phyloP scores from a whole-genome alignment of 768 basidiomycete genomes.

The Suillus spraguei region DNA sequence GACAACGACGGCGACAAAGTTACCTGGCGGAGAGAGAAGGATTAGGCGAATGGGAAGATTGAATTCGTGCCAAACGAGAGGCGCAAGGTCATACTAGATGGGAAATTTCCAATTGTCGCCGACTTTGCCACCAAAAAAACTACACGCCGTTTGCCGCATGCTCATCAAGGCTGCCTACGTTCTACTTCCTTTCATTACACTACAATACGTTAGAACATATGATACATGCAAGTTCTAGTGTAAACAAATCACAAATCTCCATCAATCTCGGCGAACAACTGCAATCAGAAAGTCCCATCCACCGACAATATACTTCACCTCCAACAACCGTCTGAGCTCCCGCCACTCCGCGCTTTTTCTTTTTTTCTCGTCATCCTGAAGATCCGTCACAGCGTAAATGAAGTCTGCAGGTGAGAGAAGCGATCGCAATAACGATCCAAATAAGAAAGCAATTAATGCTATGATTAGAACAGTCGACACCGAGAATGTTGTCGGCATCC shows the following conservation, averaged over 20 bases:
- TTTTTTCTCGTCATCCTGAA: slow-evolving; percentile 53
- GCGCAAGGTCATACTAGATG: slow-evolving; percentile 40
- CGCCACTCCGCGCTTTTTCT: slow-evolving; percentile 66
- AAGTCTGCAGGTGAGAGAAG: slow-evolving; percentile 91
- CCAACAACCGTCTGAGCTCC: slow-evolving; percentile 80
- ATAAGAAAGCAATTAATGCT: slow-evolving; percentile 85
- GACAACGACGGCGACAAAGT: slow-evolving; percentile 1
- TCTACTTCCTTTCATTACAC: slow-evolving; percentile 1
- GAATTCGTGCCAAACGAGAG: slow-evolving; percentile 30
- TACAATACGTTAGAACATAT: slow-evolving; percentile 6
- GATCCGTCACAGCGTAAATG: slow-evolving; percentile 72
- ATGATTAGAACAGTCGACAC: slow-evolving; percentile 68
- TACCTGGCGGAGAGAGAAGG: slow-evolving; percentile 1
- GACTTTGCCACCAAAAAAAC: slow-evolving; percentile 25
- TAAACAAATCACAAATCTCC: background rate
- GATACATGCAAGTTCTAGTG: background rate
- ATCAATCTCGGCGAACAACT: slow-evolving; percentile 70
- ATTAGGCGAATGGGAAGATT: slow-evolving; percentile 22
- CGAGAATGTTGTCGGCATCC: slow-evolving; percentile 34
- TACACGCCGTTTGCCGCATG: slow-evolving; percentile 33
- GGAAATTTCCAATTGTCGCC: slow-evolving; percentile 32
- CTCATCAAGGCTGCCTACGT: background rate
- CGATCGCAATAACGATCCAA: slow-evolving; percentile 89
- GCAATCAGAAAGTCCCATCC: slow-evolving; percentile 92
- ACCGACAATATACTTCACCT: slow-evolving; percentile 78